Percentiles rank a stretch among this genome's conserved stretches.
These are phyloP conservation scores for Apophysomyces ossiformis DNA, from an alignment of 371 early-diverging fungal species.

Conservation along the genomic window DNA sequence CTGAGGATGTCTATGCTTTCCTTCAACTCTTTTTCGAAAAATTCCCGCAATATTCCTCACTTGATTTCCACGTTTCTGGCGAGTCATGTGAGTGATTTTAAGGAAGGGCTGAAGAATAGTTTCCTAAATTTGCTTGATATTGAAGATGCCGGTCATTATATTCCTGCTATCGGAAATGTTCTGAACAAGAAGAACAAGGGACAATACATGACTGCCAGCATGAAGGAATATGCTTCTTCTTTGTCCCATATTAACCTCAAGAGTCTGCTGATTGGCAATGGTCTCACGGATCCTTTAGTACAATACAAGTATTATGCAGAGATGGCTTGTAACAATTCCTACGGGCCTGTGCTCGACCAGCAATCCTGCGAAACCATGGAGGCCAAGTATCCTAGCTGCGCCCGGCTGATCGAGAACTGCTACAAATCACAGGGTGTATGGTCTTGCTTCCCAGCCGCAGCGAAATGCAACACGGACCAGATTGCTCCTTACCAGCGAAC, in stretches of 20 bases:
- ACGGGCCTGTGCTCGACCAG: slow-evolving; percentile 74
- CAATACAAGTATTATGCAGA: slow-evolving; percentile 92
- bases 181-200: slow-evolving; percentile 72
- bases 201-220: slow-evolving; percentile 35
- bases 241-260: slow-evolving; percentile 72
- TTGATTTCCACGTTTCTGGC: slow-evolving; percentile 67
- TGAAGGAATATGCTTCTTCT: slow-evolving; percentile 40
- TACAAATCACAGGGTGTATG: slow-evolving; percentile 77
- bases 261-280: slow-evolving; percentile 90
- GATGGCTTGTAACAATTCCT: slow-evolving; percentile 82
- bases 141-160: slow-evolving; percentile 76
- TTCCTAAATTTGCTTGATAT: not conserved
- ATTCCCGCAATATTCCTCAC: slow-evolving; percentile 57
- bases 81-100: slow-evolving; percentile 46
- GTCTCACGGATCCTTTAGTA: slow-evolving; percentile 84
- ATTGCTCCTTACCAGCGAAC: slow-evolving; percentile 63
- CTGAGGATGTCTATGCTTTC: slow-evolving; percentile 78
- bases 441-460: slow-evolving; percentile 84
- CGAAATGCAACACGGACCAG: slow-evolving; percentile 85
- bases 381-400: slow-evolving; percentile 76
- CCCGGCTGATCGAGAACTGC: slow-evolving; percentile 79
- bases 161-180: slow-evolving; percentile 77
- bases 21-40: slow-evolving; percentile 68
- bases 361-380: slow-evolving; percentile 76
- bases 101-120: not conserved